These are phyloP conservation scores for Chaetomiaceae sp. DNA, from an alignment of 2,329 filamentous ascomycete species.

Conservation along the genomic window DNA sequence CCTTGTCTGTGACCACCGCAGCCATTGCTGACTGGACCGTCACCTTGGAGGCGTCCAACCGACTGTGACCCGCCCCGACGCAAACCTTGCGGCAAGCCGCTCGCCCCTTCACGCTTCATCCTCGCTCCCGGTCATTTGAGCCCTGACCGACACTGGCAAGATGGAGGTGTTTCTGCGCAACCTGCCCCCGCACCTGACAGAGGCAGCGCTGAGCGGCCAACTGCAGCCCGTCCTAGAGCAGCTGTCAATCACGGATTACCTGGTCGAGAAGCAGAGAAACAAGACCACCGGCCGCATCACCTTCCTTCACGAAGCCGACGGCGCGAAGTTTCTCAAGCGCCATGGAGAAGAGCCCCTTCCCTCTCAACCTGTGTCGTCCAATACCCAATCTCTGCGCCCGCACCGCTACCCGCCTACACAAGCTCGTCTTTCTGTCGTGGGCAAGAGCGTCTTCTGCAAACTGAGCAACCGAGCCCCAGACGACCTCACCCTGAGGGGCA, in stretches of 20 bases:
- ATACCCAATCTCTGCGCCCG: background rate
- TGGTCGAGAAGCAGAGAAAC: slow-evolving; percentile 36
- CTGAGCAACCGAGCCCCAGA: slow-evolving; percentile 15
- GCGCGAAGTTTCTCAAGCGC: slow-evolving; percentile 35
- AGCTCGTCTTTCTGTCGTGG: slow-evolving; percentile 28
- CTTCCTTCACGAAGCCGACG: slow-evolving; percentile 38
- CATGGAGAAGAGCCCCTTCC: slow-evolving; percentile 24
- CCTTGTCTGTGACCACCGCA: too few species aligned
- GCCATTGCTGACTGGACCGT: too few species aligned
- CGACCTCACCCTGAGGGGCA: slow-evolving; percentile 17
- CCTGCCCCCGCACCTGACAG: slow-evolving; percentile 37
- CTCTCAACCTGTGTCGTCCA: too few species aligned
- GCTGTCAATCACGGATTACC: slow-evolving; percentile 38
- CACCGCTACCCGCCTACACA: background rate
- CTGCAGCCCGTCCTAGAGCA: slow-evolving; percentile 35
- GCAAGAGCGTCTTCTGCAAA: slow-evolving; percentile 27
- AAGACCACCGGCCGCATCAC: slow-evolving; percentile 35
- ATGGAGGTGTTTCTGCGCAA: slow-evolving; percentile 44
- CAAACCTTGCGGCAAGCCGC: background rate
- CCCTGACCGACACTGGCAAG: background rate
- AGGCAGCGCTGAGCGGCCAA: slow-evolving; percentile 33
- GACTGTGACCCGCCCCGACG: too few species aligned
- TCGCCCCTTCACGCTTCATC: background rate
- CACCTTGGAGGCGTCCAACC: too few species aligned
- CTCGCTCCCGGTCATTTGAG: too few species aligned